phyloP scores from a whole-genome alignment of 2,329 filamentous ascomycete genomes.

The Trichoderma guizhouense region DNA sequence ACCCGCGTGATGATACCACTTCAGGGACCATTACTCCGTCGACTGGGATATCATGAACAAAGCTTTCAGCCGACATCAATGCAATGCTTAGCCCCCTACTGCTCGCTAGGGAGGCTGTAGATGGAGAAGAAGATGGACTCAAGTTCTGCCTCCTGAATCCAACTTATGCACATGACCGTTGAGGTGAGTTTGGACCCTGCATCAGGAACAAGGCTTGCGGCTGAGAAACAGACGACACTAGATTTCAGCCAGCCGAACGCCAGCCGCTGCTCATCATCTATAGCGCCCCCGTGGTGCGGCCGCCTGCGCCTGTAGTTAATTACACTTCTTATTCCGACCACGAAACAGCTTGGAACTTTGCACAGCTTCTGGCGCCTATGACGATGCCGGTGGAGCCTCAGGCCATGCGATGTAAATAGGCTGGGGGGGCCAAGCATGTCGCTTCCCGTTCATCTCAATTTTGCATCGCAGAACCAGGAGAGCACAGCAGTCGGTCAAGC shows the following conservation, averaged over 20 bases:
- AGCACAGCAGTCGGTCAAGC: slow-evolving; percentile 12
- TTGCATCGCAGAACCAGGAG: slow-evolving; percentile 1
- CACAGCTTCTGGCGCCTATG: slow-evolving; percentile 10
- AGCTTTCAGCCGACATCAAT: neutral
- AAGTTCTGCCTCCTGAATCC: slow-evolving; percentile 1
- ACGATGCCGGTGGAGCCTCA: slow-evolving; percentile 15
- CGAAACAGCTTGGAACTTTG: neutral
- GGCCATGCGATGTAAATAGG: slow-evolving; percentile 6
- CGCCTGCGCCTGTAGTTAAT: slow-evolving; percentile 11
- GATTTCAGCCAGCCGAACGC: neutral
- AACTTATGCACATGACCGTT: neutral
- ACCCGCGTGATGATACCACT: slow-evolving; percentile 4
- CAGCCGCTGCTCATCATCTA: neutral
- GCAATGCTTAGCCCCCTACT: neutral
- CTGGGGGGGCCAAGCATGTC: slow-evolving; percentile 1
- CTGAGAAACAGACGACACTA: slow-evolving; percentile 6
- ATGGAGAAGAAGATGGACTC: neutral
- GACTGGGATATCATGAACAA: slow-evolving; percentile 1
- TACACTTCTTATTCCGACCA: neutral
- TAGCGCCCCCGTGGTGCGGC: slow-evolving; percentile 9
- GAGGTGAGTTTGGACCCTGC: neutral
- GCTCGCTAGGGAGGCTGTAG: neutral
- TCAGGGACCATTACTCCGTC: neutral
- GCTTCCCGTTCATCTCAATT: slow-evolving; percentile 15
- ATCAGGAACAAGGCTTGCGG: slow-evolving; percentile 11